Conservation (phyloP, 2,329 filamentous ascomycete genomes). For the Colletotrichum chlorophyti region DNA sequence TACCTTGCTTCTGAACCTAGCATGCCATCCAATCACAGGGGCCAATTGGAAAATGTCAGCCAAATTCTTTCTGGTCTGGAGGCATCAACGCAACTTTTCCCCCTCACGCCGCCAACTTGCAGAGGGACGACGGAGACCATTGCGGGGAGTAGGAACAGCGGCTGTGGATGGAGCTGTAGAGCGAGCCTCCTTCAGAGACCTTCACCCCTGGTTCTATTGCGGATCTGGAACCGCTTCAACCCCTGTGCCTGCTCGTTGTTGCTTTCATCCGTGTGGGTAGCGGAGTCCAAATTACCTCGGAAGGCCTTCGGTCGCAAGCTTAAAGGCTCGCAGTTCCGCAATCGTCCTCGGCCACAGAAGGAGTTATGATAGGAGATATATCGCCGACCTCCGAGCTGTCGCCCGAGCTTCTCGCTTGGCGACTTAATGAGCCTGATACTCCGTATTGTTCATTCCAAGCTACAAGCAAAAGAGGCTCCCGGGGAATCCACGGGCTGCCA, state of each 20-base stretch:
- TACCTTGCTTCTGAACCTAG: background rate
- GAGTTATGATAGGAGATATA: slow-evolving; percentile 30
- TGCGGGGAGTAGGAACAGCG: background rate
- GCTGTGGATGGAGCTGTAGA: background rate
- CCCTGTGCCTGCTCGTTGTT: slow-evolving; percentile 19
- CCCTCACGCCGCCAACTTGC: background rate
- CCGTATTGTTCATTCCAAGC: background rate
- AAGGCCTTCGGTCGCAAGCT: slow-evolving; percentile 27
- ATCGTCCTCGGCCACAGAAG: slow-evolving; percentile 16
- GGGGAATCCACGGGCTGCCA: background rate
- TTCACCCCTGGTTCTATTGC: background rate
- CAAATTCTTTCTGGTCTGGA: slow-evolving; percentile 14
- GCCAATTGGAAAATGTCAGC: slow-evolving; percentile 20
- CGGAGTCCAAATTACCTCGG: slow-evolving; percentile 10
- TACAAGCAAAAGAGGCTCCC: slow-evolving; percentile 3
- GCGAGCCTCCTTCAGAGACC: slow-evolving; percentile 4
- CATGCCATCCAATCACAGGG: slow-evolving; percentile 14
- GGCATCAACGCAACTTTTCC: background rate
- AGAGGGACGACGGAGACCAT: too few species aligned
- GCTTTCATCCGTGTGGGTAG: slow-evolving; percentile 11
- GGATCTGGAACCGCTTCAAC: background rate
- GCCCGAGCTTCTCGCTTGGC: slow-evolving; percentile 12
- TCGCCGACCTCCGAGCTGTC: background rate
- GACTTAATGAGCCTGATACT: background rate
- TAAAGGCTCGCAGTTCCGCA: slow-evolving; percentile 26